These are phyloP conservation scores for Linanthus parryae DNA, from an alignment of 148 eudicot genomes.

Conservation along the genomic window DNA sequence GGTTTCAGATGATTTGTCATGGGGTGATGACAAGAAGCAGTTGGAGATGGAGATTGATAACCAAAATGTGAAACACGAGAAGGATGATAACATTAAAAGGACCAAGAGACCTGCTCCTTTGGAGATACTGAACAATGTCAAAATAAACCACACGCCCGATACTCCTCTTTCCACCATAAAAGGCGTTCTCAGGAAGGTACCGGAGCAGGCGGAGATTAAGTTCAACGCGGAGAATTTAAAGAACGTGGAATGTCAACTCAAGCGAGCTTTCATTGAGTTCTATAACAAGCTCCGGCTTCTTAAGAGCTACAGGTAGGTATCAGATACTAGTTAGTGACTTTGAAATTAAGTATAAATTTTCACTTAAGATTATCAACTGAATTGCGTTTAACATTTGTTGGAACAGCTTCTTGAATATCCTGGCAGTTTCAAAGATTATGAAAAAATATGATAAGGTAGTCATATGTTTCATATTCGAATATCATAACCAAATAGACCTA, in stretches of 20 bases:
- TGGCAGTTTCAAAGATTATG: slow-evolving; percentile 38
- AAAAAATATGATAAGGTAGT: slow-evolving; percentile 42
- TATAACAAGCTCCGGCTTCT: slow-evolving; percentile 27
- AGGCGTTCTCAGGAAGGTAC: slow-evolving; percentile 14
- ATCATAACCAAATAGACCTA: too few relatives aligned
- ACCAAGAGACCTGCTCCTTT: slow-evolving; percentile 17
- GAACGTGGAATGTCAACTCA: slow-evolving; percentile 21
- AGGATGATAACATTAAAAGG: neutral
- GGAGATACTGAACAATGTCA: slow-evolving; percentile 26
- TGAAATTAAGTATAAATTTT: too few relatives aligned
- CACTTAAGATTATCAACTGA: neutral
- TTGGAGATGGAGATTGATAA: neutral
- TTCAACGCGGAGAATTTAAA: slow-evolving; percentile 21
- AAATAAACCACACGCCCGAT: slow-evolving; percentile 20
- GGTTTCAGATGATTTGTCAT: neutral
- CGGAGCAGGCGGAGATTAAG: slow-evolving; percentile 3
- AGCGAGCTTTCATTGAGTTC: slow-evolving; percentile 24
- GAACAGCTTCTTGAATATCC: slow-evolving; percentile 30
- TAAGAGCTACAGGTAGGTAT: slow-evolving; percentile 37
- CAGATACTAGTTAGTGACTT: too few relatives aligned
- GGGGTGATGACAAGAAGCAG: neutral
- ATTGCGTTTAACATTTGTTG: neutral
- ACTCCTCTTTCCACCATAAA: slow-evolving; percentile 30
- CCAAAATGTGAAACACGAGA: neutral
- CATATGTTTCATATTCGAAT: neutral